These are phyloP conservation scores for Fusarium sp. DNA, from an alignment of 2,329 filamentous ascomycete species.

Conservation along the genomic window DNA sequence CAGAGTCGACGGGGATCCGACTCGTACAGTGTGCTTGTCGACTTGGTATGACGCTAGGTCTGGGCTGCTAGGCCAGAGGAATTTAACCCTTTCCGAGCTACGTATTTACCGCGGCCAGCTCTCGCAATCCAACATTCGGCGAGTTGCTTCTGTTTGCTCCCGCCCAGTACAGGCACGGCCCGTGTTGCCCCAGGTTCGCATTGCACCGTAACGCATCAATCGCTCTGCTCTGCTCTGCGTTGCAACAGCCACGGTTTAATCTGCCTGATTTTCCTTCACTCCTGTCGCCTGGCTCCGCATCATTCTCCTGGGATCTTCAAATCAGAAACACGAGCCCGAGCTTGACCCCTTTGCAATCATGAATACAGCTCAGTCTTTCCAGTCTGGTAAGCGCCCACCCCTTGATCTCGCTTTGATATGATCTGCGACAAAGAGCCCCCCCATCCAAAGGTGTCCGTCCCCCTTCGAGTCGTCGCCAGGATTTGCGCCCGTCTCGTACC, in stretches of 20 bases:
- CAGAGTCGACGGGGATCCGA: conserved; percentile 38
- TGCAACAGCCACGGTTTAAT: conserved; percentile 30
- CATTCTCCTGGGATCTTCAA: conserved; percentile 39
- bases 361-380: conserved; percentile 43
- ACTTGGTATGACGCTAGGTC: conserved; percentile 48
- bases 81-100: conserved; percentile 47
- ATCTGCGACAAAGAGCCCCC: conserved; percentile 41
- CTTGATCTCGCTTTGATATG: conserved; percentile 46
- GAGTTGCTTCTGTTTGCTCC: conserved; percentile 13
- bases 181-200: conserved; percentile 16
- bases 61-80: conserved; percentile 43
- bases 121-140: conserved; percentile 28
- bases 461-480: conserved; percentile 30
- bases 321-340: conserved; percentile 42
- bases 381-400: conserved; percentile 45
- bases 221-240: conserved; percentile 20
- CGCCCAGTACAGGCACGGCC: conserved; percentile 7
- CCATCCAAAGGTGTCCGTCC: conserved; percentile 33
- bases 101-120: conserved; percentile 35
- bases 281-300: conserved; percentile 32
- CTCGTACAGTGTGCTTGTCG: conserved; percentile 38
- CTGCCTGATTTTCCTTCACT: conserved; percentile 26
- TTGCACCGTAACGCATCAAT: conserved; percentile 27
- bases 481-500: conserved; percentile 31
- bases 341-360: conserved; percentile 43